These are phyloP conservation scores for Irpex lacteus DNA, from an alignment of 1,284 basidiomycete species.

Conservation along the genomic window DNA sequence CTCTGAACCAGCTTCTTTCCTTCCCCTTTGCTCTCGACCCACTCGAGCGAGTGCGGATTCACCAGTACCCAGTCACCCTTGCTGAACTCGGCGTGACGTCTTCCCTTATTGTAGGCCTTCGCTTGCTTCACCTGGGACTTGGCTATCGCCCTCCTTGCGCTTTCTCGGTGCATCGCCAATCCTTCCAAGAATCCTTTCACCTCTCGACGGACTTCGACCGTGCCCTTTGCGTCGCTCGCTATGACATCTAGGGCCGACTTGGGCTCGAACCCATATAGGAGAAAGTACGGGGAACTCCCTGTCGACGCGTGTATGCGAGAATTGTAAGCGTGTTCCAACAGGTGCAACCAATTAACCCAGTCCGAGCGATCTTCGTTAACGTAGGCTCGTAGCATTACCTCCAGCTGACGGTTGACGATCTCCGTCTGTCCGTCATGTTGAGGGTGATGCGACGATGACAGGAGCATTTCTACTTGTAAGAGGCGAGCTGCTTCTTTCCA, in stretches of 20 bases:
- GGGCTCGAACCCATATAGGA: neutral
- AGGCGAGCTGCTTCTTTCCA: constrained; percentile 21
- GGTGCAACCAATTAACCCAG: neutral
- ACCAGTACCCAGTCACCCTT: constrained; percentile 27
- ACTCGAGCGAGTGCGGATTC: constrained; percentile 29
- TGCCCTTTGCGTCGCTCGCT: neutral
- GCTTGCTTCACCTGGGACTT: constrained; percentile 15
- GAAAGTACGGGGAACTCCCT: neutral
- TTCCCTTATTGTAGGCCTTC: constrained; percentile 8
- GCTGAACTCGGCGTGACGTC: constrained; percentile 15
- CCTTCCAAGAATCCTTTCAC: neutral
- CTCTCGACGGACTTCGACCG: neutral
- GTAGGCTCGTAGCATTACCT: constrained; percentile 6
- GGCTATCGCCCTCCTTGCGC: constrained; percentile 16
- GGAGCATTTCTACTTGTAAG: constrained; percentile 17
- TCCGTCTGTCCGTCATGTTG: constrained; percentile 23
- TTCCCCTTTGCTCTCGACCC: constrained; percentile 24
- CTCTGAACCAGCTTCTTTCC: constrained; percentile 30
- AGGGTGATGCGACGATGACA: constrained; percentile 27
- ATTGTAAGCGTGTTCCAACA: neutral
- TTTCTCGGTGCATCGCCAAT: constrained; percentile 9
- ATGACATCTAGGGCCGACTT: neutral
- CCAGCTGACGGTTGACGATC: constrained; percentile 13
- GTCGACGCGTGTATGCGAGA: neutral
- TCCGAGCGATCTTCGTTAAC: neutral